Conservation (phyloP, 2,329 filamentous ascomycete species). For the Grosmannia clavigera region DNA sequence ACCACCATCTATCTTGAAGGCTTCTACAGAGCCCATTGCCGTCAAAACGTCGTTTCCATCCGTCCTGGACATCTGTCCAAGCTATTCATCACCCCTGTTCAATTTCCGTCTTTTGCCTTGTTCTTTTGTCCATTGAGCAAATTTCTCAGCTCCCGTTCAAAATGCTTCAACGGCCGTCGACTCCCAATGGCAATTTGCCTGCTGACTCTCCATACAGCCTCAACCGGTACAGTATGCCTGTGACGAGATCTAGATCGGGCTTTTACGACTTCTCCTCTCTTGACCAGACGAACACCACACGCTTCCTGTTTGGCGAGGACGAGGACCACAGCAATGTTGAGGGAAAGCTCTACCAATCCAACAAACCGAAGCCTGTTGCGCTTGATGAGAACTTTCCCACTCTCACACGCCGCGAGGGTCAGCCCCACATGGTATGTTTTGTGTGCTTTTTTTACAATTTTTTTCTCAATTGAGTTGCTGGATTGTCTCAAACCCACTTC, state of each 20-base stretch:
- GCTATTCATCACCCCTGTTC: not conserved
- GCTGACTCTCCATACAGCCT: slow-evolving; percentile 35
- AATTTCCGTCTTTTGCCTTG: not conserved
- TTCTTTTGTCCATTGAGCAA: not conserved
- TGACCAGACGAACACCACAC: slow-evolving; percentile 73
- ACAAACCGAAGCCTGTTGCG: slow-evolving; percentile 32
- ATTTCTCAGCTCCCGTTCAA: not conserved
- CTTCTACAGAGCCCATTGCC: not conserved
- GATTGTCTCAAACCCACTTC: not conserved
- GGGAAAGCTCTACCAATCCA: slow-evolving; percentile 57
- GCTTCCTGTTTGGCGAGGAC: slow-evolving; percentile 68
- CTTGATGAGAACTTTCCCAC: slow-evolving; percentile 77
- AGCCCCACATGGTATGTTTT: slow-evolving; percentile 29
- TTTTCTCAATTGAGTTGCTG: not conserved
- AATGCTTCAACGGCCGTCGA: not conserved
- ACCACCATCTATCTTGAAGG: not conserved
- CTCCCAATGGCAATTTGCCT: not conserved
- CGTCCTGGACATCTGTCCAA: no score
- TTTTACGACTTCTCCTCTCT: slow-evolving; percentile 52
- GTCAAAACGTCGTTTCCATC: not conserved
- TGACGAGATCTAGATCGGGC: slow-evolving; percentile 57
- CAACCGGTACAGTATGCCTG: slow-evolving; percentile 91
- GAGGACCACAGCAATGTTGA: slow-evolving; percentile 54
- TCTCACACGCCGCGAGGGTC: slow-evolving; percentile 52
- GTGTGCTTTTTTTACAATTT: not conserved